phyloP scores from a whole-genome alignment of 192 early-diverging fungal species.

The Backusella tuberculispora region DNA sequence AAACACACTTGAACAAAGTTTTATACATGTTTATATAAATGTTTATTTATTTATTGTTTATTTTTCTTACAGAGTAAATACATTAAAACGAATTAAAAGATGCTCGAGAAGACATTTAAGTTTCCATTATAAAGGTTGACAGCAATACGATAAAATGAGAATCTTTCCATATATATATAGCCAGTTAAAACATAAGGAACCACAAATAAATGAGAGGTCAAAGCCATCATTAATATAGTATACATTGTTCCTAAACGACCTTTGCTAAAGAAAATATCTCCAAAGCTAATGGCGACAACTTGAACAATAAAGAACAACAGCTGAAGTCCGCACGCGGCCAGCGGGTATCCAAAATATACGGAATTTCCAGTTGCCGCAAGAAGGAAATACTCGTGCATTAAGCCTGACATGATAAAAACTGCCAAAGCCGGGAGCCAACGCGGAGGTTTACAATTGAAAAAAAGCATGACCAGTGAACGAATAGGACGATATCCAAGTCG shows the following conservation, averaged over 20 bases:
- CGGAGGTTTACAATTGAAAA: slow-evolving; percentile 6
- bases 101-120: not conserved
- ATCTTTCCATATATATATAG: slow-evolving; percentile 21
- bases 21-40: not conserved
- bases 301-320: slow-evolving; percentile 18
- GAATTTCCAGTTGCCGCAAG: slow-evolving; percentile 7
- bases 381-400: slow-evolving; percentile 31
- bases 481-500: slow-evolving; percentile 19
- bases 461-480: not conserved
- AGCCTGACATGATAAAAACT: slow-evolving; percentile 21
- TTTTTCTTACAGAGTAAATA: not conserved
- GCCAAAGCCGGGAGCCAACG: slow-evolving; percentile 20
- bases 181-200: slow-evolving; percentile 27
- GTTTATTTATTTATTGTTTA: not conserved
- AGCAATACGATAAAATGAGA: slow-evolving; percentile 19
- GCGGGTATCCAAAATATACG: slow-evolving; percentile 13
- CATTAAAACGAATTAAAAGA: slow-evolving; percentile 1
- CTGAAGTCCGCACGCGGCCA: slow-evolving; percentile 7
- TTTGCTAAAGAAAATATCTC: not conserved
- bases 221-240: slow-evolving; percentile 6
- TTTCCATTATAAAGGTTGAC: slow-evolving; percentile 9
- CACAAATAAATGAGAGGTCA: slow-evolving; percentile 25
- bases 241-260: slow-evolving; percentile 7
- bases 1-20: not conserved
- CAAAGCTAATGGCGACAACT: not conserved